Percentiles rank a stretch among this genome's conserved stretches.
Evolutionary conservation across 2,329 filamentous ascomycete species (phyloP).

Genomic region (Penicillium sp.): DNA sequence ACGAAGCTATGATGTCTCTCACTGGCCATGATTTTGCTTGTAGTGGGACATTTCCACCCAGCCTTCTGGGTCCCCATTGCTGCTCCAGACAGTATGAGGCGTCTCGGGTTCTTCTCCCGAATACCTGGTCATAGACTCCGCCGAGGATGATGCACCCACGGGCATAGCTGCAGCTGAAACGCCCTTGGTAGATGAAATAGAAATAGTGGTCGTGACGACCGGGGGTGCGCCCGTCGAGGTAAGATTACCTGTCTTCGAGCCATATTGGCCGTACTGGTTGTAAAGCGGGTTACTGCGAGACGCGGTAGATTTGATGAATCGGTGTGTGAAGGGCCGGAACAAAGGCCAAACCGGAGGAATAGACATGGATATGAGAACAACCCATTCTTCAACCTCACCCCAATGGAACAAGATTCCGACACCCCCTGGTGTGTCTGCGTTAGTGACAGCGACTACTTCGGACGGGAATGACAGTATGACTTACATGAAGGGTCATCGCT

Average conservation of each 20-base stretch:
- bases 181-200: slow-evolving; percentile 11
- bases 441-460: background rate
- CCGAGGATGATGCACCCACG: too few relatives aligned
- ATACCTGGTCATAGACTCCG: too few relatives aligned
- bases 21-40: background rate
- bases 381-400: slow-evolving; percentile 24
- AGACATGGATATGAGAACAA: slow-evolving; percentile 24
- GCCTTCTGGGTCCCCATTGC: background rate
- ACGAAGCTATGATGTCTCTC: too few relatives aligned
- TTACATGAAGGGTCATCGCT: slow-evolving; percentile 18
- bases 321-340: slow-evolving; percentile 18
- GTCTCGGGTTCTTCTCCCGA: too few relatives aligned
- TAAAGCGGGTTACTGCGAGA: slow-evolving; percentile 4
- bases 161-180: too few relatives aligned
- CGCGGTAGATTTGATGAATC: slow-evolving; percentile 16
- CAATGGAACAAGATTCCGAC: slow-evolving; percentile 19
- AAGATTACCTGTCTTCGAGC: slow-evolving; percentile 9
- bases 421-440: slow-evolving; percentile 9
- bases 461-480: background rate
- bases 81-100: too few relatives aligned
- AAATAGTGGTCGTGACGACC: slow-evolving; percentile 15
- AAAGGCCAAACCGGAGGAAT: slow-evolving; percentile 24
- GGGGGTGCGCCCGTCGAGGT: slow-evolving; percentile 14
- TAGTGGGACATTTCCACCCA: background rate
- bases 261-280: slow-evolving; percentile 1